These are phyloP conservation scores for Skeletonema grethae DNA, from an alignment of 108 stramenopile species.

Conservation along the genomic window DNA sequence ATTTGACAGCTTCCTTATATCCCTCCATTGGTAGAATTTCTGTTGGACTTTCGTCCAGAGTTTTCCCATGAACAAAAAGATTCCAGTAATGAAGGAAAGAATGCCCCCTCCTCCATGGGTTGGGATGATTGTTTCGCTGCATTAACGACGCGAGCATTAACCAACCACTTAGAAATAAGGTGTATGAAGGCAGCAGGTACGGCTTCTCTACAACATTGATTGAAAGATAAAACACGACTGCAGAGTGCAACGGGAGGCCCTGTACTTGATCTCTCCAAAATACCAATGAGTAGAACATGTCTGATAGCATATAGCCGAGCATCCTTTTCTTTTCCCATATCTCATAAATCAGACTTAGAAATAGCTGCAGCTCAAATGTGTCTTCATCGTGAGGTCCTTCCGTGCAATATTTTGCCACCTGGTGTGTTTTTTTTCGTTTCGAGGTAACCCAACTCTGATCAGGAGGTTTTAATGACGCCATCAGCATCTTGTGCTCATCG, in stretches of 20 bases:
- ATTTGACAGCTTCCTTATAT: conserved; percentile 43
- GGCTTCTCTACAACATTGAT: conserved; percentile 65
- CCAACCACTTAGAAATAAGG: conserved; percentile 62
- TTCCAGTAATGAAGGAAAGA: conserved; percentile 63
- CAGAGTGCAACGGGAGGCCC: conserved; percentile 70
- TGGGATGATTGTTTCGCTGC: conserved; percentile 62
- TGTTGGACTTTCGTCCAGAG: conserved; percentile 9
- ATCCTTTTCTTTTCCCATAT: conserved; percentile 58
- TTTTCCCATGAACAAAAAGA: conserved; percentile 37
- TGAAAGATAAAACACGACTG: conserved; percentile 55
- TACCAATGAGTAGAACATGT: conserved; percentile 53
- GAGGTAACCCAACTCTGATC: conserved; percentile 50
- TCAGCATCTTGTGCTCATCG: conserved; percentile 55
- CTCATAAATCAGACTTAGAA: conserved; percentile 68
- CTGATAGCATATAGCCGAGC: conserved; percentile 31
- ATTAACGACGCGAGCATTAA: conserved; percentile 69
- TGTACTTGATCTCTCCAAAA: conserved; percentile 81
- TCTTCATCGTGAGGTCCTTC: conserved; percentile 57
- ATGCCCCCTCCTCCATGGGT: conserved; percentile 69
- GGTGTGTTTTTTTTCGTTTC: conserved; percentile 55
- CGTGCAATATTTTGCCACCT: conserved; percentile 56
- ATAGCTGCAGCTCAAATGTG: conserved; percentile 37
- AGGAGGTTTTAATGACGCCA: conserved; percentile 28
- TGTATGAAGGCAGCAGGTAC: conserved; percentile 48
- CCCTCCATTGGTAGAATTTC: conserved; percentile 33